These are phyloP conservation scores for Fusarium sp. DNA, from an alignment of 2,329 filamentous ascomycete genomes.

Conservation along the genomic window DNA sequence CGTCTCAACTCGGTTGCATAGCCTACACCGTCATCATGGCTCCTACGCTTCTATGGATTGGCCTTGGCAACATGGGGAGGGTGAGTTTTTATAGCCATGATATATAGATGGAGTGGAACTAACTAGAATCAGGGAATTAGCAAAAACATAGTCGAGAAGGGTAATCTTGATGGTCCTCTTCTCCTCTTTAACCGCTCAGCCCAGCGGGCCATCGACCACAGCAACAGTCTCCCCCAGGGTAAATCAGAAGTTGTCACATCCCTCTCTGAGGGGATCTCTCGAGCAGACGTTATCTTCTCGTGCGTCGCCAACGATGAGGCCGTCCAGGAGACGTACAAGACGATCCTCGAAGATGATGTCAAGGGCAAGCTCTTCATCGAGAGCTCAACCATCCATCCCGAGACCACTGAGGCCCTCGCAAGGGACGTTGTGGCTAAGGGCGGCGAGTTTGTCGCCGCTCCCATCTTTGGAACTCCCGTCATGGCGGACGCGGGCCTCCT, in stretches of 20 bases:
- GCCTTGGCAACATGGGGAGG: slow-evolving; percentile 88
- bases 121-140: slow-evolving; percentile 75
- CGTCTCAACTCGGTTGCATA: not conserved
- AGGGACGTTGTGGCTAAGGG: slow-evolving; percentile 68
- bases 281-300: slow-evolving; percentile 83
- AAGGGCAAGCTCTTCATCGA: slow-evolving; percentile 85
- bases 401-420: slow-evolving; percentile 77
- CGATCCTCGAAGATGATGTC: slow-evolving; percentile 66
- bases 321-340: slow-evolving; percentile 70
- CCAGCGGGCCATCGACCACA: slow-evolving; percentile 73
- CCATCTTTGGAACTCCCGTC: slow-evolving; percentile 78
- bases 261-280: slow-evolving; percentile 73
- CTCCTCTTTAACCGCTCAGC: slow-evolving; percentile 84
- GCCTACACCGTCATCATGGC: slow-evolving; percentile 55
- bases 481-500: slow-evolving; percentile 79
- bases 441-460: slow-evolving; percentile 78
- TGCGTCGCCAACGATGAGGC: slow-evolving; percentile 84
- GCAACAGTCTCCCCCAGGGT: slow-evolving; percentile 67
- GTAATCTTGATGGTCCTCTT: slow-evolving; percentile 75
- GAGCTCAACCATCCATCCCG: slow-evolving; percentile 88
- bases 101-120: not conserved
- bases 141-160: slow-evolving; percentile 86
- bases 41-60: slow-evolving; percentile 79
- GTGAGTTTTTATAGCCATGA: slow-evolving; percentile 58
- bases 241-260: slow-evolving; percentile 74